Evolutionary conservation across 2,329 filamentous ascomycete genomes (phyloP), one percentile per base, ranked within the genome.

Genomic region (Diatrype stigma): DNA sequence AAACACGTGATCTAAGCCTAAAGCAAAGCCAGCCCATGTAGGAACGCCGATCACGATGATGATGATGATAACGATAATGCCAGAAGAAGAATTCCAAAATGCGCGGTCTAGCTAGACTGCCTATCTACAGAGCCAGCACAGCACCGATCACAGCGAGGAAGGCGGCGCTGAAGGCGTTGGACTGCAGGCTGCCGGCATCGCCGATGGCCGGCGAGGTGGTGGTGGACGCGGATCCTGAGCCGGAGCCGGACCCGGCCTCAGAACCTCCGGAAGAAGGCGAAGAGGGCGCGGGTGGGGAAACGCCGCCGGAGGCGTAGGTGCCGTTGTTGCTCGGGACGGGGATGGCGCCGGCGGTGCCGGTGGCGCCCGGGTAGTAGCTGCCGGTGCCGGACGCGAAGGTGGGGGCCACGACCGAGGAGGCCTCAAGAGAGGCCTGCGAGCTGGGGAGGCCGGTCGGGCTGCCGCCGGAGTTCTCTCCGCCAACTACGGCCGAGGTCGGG

Each of bases 391-490:
- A 52, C 21, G 59, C 26, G 10, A 10, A 37, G 10, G 56, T 57
- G 19, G 34, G 42, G 7, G 57, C 57, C n/a, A 55, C 51, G n/a
- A 57, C 58, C 28, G 57, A 52, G 22, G 61, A 61, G 28, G 56
- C 51, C 47, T 58, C 53, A 48, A 63, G 32, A 35, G 62, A 62
- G 46, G 58, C 50, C 55, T 65, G 61, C 11, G 60, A 61, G 55
- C 64, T 64, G 35, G 55, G 47, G 12, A 57, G 35, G 49, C 56
- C 55, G 44, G 57, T 51, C n/a, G 57, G 58, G 50, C 54, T 59
- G 49, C 58, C 58, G 37, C 60, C 64, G n/a, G 60, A 62, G 51
- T 53, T 55, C 17, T 52, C 53, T 37, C 53, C 42, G n/a, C n/a
- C n/a, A n/a, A n/a, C n/a, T n/a, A n/a, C n/a, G n/a, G n/a, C n/a